Conservation (phyloP, 257 asterid genomes). For the Forsythia viridissima region DNA sequence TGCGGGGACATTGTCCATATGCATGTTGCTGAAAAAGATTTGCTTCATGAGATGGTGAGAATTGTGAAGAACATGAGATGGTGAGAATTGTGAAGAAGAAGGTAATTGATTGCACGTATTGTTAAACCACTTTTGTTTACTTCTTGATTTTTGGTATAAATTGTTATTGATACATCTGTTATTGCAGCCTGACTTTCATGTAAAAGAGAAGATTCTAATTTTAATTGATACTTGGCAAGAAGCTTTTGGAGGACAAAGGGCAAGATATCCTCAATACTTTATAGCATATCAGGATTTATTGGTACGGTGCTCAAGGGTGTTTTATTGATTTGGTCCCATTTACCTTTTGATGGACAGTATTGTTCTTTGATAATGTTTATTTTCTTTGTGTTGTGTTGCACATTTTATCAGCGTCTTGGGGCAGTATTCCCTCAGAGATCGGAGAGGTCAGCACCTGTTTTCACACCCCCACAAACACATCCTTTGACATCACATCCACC, state of each 20-base stretch:
- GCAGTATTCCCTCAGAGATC: conserved; percentile 96
- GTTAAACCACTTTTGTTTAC: neutral
- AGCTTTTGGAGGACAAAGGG: conserved; percentile 98
- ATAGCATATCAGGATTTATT: conserved; percentile 94
- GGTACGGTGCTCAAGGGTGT: conserved; percentile 43
- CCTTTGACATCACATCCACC: conserved; percentile 88
- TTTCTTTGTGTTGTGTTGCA: conserved; percentile 26
- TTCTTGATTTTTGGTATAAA: neutral
- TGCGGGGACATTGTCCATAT: conserved; percentile 77
- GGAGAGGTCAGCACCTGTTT: conserved; percentile 84
- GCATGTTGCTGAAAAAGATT: conserved; percentile 77
- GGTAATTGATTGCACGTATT: conserved; percentile 43
- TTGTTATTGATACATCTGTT: conserved; percentile 16
- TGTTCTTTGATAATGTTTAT: neutral
- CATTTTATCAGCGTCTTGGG: conserved; percentile 79
- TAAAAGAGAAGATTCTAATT: conserved; percentile 93
- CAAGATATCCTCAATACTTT: conserved; percentile 86
- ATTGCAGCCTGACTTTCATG: conserved; percentile 95
- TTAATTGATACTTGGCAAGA: conserved; percentile 99
- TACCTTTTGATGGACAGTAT: neutral
- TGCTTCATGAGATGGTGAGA: conserved; percentile 69
- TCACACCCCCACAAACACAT: conserved; percentile 91
- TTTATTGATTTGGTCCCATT: conserved; percentile 19
- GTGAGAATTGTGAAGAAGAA: conserved; percentile 67
- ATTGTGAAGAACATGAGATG: too few relatives aligned